phyloP scores from a whole-genome alignment of 768 basidiomycete species.

The Mycena olivaceomarginata region DNA sequence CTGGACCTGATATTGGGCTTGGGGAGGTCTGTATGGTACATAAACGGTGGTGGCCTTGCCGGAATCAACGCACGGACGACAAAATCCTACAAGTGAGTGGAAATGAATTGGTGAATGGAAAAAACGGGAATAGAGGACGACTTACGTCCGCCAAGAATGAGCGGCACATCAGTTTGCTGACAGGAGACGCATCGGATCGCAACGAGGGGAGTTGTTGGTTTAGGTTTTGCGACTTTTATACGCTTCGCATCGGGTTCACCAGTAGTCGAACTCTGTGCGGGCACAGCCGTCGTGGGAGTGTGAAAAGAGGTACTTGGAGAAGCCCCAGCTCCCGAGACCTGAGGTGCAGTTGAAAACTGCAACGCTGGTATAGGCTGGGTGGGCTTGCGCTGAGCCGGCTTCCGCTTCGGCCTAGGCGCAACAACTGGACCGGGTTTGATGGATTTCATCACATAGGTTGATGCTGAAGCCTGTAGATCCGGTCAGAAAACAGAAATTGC shows the following conservation, averaged over 20 bases:
- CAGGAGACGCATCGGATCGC: constrained; percentile 77
- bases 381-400: constrained; percentile 52
- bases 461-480: constrained; percentile 62
- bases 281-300: not conserved
- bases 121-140: constrained; percentile 30
- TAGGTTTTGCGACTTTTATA: constrained; percentile 59
- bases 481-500: not conserved
- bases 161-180: constrained; percentile 80
- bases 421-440: constrained; percentile 70
- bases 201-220: constrained; percentile 55
- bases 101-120: not conserved
- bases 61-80: constrained; percentile 79
- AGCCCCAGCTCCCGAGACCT: constrained; percentile 19
- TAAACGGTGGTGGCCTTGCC: constrained; percentile 61
- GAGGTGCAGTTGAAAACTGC: constrained; percentile 15
- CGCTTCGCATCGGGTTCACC: constrained; percentile 60
- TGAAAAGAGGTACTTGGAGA: not conserved
- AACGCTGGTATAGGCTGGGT: constrained; percentile 57
- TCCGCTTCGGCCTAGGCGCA: constrained; percentile 54
- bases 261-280: not conserved
- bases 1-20: constrained; percentile 1
- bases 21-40: constrained; percentile 35
- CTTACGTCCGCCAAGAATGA: constrained; percentile 87
- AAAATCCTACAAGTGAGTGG: constrained; percentile 69
- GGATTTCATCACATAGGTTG: constrained; percentile 72